phyloP scores from a whole-genome alignment of 2,329 filamentous ascomycete species.

The Stachybotrys chartarum region DNA sequence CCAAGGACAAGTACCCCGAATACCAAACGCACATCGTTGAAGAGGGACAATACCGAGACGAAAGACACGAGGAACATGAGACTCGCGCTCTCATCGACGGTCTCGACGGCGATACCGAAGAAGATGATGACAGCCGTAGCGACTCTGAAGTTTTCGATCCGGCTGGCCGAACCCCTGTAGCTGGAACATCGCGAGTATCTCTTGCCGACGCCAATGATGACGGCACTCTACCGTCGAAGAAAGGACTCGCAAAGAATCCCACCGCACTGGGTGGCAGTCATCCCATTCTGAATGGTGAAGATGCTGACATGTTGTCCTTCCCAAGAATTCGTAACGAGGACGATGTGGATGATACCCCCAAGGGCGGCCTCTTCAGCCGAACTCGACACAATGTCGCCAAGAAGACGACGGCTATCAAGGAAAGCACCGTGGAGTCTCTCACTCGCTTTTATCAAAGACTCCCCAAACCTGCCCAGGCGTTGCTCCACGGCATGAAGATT shows the following conservation, averaged over 20 bases:
- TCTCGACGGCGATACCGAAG: constrained; percentile 29
- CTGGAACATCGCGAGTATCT: constrained; percentile 40
- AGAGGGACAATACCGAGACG: constrained; percentile 52
- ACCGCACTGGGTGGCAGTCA: constrained; percentile 17
- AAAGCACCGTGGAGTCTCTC: constrained; percentile 13
- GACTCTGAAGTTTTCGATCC: constrained; percentile 46
- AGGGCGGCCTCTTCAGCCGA: constrained; percentile 30
- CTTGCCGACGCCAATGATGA: constrained; percentile 43
- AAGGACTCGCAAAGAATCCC: constrained; percentile 15
- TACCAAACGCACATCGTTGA: constrained; percentile 49
- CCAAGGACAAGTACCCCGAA: constrained; percentile 65
- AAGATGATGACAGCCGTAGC: constrained; percentile 27
- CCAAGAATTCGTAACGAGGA: constrained; percentile 42
- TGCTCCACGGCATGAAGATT: constrained; percentile 19
- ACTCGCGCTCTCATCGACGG: constrained; percentile 33
- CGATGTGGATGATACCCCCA: constrained; percentile 30
- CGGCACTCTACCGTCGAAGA: constrained; percentile 21
- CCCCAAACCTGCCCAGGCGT: constrained; percentile 32
- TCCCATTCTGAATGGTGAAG: constrained; percentile 19
- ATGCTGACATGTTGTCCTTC: constrained; percentile 56
- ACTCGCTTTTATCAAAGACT: constrained; percentile 26
- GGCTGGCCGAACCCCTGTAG: constrained; percentile 48
- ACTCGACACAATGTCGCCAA: constrained; percentile 23
- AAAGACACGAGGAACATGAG: constrained; percentile 31
- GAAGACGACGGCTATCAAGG: constrained; percentile 15